These are phyloP conservation scores for Didymella lethalis DNA, from an alignment of 2,329 filamentous ascomycete species.

Conservation along the genomic window DNA sequence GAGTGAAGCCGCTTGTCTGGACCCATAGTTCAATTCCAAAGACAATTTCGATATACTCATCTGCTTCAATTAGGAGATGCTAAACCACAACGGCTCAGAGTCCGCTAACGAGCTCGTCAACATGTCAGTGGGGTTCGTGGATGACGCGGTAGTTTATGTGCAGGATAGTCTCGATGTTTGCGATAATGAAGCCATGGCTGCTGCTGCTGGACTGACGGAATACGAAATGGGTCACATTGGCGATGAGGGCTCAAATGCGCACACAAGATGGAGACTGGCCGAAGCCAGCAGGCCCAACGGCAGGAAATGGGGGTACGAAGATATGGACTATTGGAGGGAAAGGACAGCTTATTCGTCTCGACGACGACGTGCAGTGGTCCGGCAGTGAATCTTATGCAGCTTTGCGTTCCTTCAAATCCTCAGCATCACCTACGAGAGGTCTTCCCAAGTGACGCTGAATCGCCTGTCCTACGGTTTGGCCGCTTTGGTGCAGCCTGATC, in stretches of 20 bases:
- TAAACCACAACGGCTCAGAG: background rate
- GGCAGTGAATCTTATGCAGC: background rate
- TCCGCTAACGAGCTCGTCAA: background rate
- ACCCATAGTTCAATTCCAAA: background rate
- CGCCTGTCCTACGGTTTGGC: too few relatives aligned
- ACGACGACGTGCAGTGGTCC: background rate
- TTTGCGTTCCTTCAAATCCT: too few relatives aligned
- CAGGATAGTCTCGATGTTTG: too few relatives aligned
- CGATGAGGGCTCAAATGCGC: background rate
- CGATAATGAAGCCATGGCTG: too few relatives aligned
- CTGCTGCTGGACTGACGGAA: background rate
- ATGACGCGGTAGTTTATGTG: background rate
- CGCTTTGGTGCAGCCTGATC: too few relatives aligned
- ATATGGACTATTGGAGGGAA: background rate
- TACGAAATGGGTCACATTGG: background rate
- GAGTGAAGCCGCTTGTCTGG: background rate
- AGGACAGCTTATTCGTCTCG: too few relatives aligned
- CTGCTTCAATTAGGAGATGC: background rate
- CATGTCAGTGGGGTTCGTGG: background rate
- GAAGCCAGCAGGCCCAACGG: background rate
- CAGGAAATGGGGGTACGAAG: background rate
- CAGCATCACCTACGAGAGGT: too few relatives aligned
- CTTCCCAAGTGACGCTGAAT: too few relatives aligned
- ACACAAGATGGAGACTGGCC: background rate
- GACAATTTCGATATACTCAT: background rate